Base-by-base conservation (phyloP, 2,329 filamentous ascomycete genomes). In the Colletotrichum sp. region DNA sequence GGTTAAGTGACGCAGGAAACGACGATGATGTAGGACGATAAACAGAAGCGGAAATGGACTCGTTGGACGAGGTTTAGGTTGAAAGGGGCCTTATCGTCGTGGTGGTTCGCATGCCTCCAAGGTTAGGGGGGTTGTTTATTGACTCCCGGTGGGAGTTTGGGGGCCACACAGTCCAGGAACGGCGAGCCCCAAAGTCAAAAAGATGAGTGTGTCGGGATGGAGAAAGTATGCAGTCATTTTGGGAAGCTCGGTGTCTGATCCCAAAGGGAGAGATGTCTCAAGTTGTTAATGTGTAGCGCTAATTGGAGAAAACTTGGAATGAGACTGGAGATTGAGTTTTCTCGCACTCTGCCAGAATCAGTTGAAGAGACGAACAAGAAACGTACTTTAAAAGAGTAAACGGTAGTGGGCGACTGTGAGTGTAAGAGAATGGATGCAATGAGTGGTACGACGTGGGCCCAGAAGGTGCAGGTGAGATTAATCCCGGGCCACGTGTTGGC, bases 251-350 rank as follows among this genome's bases (percentile, higher is more conserved):
- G 24, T 65, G 60, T 55, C 34, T 15, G 60, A 60, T 39, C 26
- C 34, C 49, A 60, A 71, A 55, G 30, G 21, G 34, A 71, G n/a
- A 66, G 21, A 65, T 75, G 69, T 75, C 72, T 62, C 62, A 67
- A 63, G 13, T 30, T 34, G 30, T 62, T 55, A 67, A 72, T 13
- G 18, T 44, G 30, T 16, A 18, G 55, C 36, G 69, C 62, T 55
- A 72, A 55, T 36, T 15, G 26, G 28, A 69, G 69, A 73, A 52
- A 76, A 73, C 70, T 49, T 69, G 16, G 63, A 69, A 64, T 59
- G 73, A 69, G 24, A 21, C 57, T 34, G n/a, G 21, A 18, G n/a
- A 68, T 62, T 55, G 34, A 59, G 52, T 67, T 72, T 72, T 55
- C 55, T 44, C 55, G 13, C n/a, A 72, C 52, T 49, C 32, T 72